Conservation (phyloP, 371 early-diverging fungal genomes). For the Mortierella sp. region DNA sequence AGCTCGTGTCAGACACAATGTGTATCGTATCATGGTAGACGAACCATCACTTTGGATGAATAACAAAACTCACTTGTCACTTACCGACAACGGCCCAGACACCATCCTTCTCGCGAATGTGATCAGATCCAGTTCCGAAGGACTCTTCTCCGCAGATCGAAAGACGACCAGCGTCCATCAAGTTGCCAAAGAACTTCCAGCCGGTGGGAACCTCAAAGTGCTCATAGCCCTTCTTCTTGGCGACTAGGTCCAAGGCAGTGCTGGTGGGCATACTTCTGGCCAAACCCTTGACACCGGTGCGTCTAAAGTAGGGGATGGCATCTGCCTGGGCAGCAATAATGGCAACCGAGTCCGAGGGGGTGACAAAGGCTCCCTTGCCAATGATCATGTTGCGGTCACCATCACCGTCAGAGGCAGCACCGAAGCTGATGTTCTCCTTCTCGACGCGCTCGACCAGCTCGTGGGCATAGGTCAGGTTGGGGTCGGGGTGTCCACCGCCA, state of each 20-base stretch:
- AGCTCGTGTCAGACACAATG: too few species aligned
- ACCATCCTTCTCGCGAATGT: constrained; percentile 99
- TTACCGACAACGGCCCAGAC: constrained; percentile 91
- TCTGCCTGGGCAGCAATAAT: constrained; percentile 94
- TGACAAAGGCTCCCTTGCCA: constrained; percentile 93
- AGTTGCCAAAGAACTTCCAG: constrained; percentile 98
- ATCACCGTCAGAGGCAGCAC: constrained; percentile 96
- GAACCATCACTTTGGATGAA: too few species aligned
- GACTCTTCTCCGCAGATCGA: constrained; percentile 98
- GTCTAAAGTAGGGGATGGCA: constrained; percentile 93
- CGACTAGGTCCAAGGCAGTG: constrained; percentile 93
- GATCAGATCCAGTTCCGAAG: constrained; percentile 98
- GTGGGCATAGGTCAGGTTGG: constrained; percentile 98
- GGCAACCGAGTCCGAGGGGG: constrained; percentile 97
- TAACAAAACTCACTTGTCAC: background rate
- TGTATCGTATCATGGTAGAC: too few species aligned
- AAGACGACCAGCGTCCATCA: constrained; percentile 97
- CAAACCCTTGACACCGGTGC: constrained; percentile 88
- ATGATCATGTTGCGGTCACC: constrained; percentile 98
- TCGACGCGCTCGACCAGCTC: constrained; percentile 92
- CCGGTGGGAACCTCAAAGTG: constrained; percentile 93
- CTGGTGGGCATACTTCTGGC: constrained; percentile 98
- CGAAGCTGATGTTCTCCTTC: constrained; percentile 85
- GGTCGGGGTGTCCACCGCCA: constrained; percentile 97
- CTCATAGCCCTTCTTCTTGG: constrained; percentile 81